Base-by-base conservation (phyloP, 148 eudicot species). In the Selenicereus undatus region DNA sequence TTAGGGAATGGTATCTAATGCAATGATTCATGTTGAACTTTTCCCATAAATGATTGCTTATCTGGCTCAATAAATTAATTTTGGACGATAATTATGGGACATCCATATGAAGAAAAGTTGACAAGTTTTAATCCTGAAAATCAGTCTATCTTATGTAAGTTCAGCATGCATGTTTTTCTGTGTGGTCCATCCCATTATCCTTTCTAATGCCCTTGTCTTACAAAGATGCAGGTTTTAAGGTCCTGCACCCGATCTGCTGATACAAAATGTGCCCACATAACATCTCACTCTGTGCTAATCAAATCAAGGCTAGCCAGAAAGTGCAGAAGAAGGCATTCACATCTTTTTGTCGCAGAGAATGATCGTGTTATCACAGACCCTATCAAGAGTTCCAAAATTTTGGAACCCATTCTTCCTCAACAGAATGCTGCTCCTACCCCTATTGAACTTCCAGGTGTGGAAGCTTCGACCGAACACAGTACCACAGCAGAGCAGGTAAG, bases 361-460 rank as follows among this genome's bases (percentile, higher is more conserved):
- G 95, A 93, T 77, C 81, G 86, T 82, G 36, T 89, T 18, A 74
- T 85, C 48, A 87, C 92, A 80, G 91, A 87, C 24, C 68, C 11
- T 20, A 17, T 43, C 56, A 80, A 78, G 45, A 78, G 75, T 80
- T 72, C 91, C 21, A 79, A 51, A 81, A 82, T 62, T 60, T 85
- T 81, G 78, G 82, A 70, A 78, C 72, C 91, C 77, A 35, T 76
- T 36, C 64, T 81, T 58, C 81, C 86, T 60, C 74, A 89, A 1
- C 51, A 79, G 73, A 77, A 75, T 52, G 56, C 84, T 69, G 39
- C 81, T 48, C 45, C 70, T 29, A 71, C 64, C 39, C 76, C 79
- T 27, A 71, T 29, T 24, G 72, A 78, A 20, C 48, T 9, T 21
- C 24, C 50, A 13, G 52, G 83, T 42, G 26, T 76, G 35, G 71